A percentile compares a stretch with the other conserved stretches of the same genome.
Evolutionary conservation across 805 yeast species (phyloP).

Genomic region (Kodamaea restingae): DNA sequence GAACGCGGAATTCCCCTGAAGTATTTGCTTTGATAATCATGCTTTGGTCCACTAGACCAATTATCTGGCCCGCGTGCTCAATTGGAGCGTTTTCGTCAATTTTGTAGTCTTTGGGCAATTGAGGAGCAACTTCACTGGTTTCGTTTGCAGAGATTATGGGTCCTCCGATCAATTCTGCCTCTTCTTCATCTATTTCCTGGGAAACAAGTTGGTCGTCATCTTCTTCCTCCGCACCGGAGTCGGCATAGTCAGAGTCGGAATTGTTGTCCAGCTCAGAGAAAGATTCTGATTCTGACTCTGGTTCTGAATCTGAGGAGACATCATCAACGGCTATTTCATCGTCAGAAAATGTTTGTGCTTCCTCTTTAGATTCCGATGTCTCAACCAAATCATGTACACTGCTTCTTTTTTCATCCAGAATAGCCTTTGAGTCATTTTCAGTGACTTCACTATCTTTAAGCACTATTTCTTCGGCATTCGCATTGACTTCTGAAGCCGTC

Average conservation of each 20-base stretch:
- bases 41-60: slow-evolving; percentile 66
- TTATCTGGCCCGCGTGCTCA: slow-evolving; percentile 66
- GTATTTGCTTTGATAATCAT: slow-evolving; percentile 64
- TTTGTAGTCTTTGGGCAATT: slow-evolving; percentile 60
- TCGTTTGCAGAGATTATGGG: slow-evolving; percentile 84
- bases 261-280: slow-evolving; percentile 19
- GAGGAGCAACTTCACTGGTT: slow-evolving; percentile 61
- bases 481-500: background rate
- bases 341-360: slow-evolving; percentile 11
- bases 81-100: slow-evolving; percentile 61
- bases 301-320: slow-evolving; percentile 13
- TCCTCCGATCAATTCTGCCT: slow-evolving; percentile 42
- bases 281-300: slow-evolving; percentile 14
- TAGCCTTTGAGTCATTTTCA: background rate
- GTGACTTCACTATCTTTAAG: background rate
- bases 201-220: slow-evolving; percentile 13
- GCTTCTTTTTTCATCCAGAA: slow-evolving; percentile 5
- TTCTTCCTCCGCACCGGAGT: slow-evolving; percentile 14
- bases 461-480: background rate
- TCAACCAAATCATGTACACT: background rate
- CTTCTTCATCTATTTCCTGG: slow-evolving; percentile 35
- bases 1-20: slow-evolving; percentile 81
- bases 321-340: slow-evolving; percentile 14
- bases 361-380: slow-evolving; percentile 4
- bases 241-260: slow-evolving; percentile 18